Percentiles rank a stretch among this genome's conserved stretches.
Conservation (phyloP, 2,329 filamentous ascomycete species). For the Plenodomus lindquistii region DNA sequence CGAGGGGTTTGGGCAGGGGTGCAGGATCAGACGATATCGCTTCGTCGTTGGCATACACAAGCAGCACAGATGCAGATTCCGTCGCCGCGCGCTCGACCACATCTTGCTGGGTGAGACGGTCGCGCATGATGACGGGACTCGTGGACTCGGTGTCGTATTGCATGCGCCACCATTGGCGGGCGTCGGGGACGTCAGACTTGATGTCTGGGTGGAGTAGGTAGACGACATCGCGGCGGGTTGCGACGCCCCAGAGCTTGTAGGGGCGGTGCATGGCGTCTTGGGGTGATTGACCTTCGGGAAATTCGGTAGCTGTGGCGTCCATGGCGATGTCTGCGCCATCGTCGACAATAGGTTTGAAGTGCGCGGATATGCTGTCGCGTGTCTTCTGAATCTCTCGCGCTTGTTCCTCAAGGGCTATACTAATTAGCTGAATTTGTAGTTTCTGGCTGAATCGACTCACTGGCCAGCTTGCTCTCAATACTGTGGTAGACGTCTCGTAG, state of each 20-base stretch:
- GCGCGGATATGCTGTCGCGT: constrained; percentile 50
- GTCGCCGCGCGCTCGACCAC: constrained; percentile 59
- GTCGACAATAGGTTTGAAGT: constrained; percentile 52
- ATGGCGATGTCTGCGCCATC: constrained; percentile 22
- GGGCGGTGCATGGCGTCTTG: constrained; percentile 38
- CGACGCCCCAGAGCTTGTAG: constrained; percentile 62
- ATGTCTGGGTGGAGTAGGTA: constrained; percentile 56
- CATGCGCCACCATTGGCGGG: constrained; percentile 43
- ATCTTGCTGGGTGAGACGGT: constrained; percentile 54
- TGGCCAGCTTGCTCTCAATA: constrained; percentile 37
- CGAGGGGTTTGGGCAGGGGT: constrained; percentile 30
- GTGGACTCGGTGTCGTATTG: constrained; percentile 35
- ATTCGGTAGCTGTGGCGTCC: constrained; percentile 31
- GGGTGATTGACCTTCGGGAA: constrained; percentile 22
- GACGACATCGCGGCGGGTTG: constrained; percentile 60
- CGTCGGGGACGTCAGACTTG: constrained; percentile 16
- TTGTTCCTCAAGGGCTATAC: constrained; percentile 48
- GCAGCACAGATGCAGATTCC: constrained; percentile 57
- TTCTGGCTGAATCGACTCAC: constrained; percentile 15
- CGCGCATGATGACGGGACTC: constrained; percentile 29
- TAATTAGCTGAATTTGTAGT: constrained; percentile 8
- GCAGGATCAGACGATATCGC: constrained; percentile 23
- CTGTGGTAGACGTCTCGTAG: constrained; percentile 36
- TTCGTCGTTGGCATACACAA: constrained; percentile 62
- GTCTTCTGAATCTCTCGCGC: constrained; percentile 47